phyloP scores from a whole-genome alignment of 1,139 yeast genomes.

The Geotrichum bryndzae region DNA sequence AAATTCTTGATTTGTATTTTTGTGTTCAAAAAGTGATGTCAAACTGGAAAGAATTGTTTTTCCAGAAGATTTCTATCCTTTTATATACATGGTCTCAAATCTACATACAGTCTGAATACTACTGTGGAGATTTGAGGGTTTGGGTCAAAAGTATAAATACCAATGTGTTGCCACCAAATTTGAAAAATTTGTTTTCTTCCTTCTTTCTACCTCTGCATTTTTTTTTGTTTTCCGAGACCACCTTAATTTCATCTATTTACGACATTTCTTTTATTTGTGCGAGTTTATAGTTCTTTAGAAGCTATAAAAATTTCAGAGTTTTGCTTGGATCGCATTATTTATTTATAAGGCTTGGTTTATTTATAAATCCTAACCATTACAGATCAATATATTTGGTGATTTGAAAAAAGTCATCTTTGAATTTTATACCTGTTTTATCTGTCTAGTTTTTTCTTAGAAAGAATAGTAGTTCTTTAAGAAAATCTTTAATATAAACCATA shows the following conservation, averaged over 20 bases:
- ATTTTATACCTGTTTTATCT: neutral
- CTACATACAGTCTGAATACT: neutral
- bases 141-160: neutral
- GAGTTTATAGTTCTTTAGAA: neutral
- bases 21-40: neutral
- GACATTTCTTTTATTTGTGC: neutral
- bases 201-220: neutral
- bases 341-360: neutral
- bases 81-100: neutral
- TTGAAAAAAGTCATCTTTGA: neutral
- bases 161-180: neutral
- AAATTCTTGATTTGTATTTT: neutral
- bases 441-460: neutral
- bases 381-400: neutral
- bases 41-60: neutral
- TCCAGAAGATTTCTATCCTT: neutral
- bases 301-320: neutral
- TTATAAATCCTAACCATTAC: neutral
- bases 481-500: slow-evolving; percentile 1
- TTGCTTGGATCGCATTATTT: neutral
- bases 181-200: neutral
- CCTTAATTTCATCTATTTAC: neutral
- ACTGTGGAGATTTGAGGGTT: neutral
- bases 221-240: neutral
- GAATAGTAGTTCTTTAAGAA: neutral